A percentile compares a stretch with the other conserved stretches of the same genome.
phyloP scores from a whole-genome alignment of 495 filamentous ascomycete genomes.

The Astrothelium macrocarpum region DNA sequence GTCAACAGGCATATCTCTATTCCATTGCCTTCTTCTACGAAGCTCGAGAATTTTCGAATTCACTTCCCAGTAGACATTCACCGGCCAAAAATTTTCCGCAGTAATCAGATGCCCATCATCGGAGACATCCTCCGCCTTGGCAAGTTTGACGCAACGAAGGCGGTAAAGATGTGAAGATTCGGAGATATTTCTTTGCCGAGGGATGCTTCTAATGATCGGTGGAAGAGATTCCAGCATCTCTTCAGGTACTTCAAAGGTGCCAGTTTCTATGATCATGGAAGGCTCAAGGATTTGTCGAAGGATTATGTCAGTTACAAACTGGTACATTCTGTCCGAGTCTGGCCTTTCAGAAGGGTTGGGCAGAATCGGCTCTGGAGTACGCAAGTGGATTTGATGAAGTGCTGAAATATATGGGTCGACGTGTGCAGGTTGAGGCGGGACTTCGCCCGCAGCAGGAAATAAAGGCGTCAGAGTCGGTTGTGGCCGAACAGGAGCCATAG shows the following conservation, averaged over 20 bases:
- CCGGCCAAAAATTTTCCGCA: conserved; percentile 60
- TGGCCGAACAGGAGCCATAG: not conserved
- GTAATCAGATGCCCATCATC: conserved; percentile 49
- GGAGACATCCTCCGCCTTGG: conserved; percentile 7
- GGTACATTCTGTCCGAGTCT: conserved; percentile 20
- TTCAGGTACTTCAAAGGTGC: conserved; percentile 16
- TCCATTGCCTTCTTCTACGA: conserved; percentile 55
- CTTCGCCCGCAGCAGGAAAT: conserved; percentile 12
- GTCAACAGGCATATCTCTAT: conserved; percentile 67
- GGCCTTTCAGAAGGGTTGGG: not conserved
- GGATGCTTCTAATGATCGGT: not conserved
- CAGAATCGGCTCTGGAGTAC: conserved; percentile 25
- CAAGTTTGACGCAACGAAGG: conserved; percentile 20
- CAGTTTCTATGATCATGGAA: conserved; percentile 7
- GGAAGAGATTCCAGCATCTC: conserved; percentile 14
- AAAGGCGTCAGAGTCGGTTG: conserved; percentile 8
- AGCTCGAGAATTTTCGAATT: conserved; percentile 51
- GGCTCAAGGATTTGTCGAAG: not conserved
- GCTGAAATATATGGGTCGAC: conserved; percentile 24
- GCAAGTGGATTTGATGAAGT: conserved; percentile 32
- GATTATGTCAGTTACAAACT: conserved; percentile 22
- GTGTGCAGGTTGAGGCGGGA: conserved; percentile 22
- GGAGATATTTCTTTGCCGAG: conserved; percentile 2
- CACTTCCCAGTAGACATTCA: conserved; percentile 56
- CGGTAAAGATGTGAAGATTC: conserved; percentile 20